Evolutionary conservation across 176 grass and related monocot genomes (phyloP), one percentile per base, ranked within the genome.

Genomic region (Cocos nucifera): DNA sequence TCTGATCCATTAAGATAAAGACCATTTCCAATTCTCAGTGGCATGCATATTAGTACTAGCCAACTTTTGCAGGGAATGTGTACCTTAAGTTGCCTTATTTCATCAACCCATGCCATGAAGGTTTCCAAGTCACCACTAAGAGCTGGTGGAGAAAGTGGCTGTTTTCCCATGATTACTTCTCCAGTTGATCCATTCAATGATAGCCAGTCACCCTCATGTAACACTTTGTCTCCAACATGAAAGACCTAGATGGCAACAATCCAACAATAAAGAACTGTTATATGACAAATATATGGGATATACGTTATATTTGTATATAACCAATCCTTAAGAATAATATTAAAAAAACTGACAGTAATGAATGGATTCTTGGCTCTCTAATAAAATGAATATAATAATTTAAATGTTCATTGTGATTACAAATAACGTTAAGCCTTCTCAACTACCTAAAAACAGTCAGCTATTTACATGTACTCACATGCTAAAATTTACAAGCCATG

Each of bases 21-120:
- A 44, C 35, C 14, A 2, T 44, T 44, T 44, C 35, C 9, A 44
- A 44, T 44, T 44, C 35, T 44, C 2, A 44, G 9, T 14, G 10
- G 35, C 8, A 12, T 44, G 9, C 7, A 14, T 44, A 3, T 14
- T 23, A 68, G n/a, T 39, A 39, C 21, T 20, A 35, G 39, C 20
- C 21, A 15, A 18, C 32, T 14, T 66, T 53, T 19, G 19, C 27
- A 75, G 5, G 9, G 58, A 49, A 9, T 17, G 55, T 77, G 32
- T 60, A 98, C 94, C 94, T 93, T 93, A 15, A 98, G 73, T 63
- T 93, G 68, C 39, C 88, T 98, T 71, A 89, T 73, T 51, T 78
- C 87, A 71, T 98, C 94, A 49, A 98, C 94, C 94, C 94, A 98
- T 26, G 77, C 54, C 94, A 98, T 98, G 77, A 98, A 98, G 63